A percentile compares a stretch with the other conserved stretches of the same genome.
phyloP scores from a whole-genome alignment of 805 yeast species.

The Teunomyces aglyptinius region DNA sequence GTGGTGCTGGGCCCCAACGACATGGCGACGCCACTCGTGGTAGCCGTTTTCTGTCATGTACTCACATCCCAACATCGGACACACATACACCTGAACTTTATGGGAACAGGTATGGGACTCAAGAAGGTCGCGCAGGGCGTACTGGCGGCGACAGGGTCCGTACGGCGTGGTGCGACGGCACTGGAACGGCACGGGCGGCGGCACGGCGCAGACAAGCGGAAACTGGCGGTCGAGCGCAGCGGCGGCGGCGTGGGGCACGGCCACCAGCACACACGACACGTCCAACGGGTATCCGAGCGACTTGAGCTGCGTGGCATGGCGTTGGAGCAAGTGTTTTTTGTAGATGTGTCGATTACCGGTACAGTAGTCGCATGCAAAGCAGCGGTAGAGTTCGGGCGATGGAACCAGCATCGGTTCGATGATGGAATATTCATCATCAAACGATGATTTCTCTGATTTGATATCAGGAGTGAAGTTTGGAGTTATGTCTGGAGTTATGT shows the following conservation, averaged over 20 bases:
- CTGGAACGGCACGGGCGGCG: neutral
- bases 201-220: neutral
- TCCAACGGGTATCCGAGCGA: constrained; percentile 27
- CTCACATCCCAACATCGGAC: constrained; percentile 42
- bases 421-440: constrained; percentile 26
- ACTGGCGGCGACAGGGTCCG: neutral
- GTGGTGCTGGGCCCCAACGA: constrained; percentile 19
- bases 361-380: constrained; percentile 28
- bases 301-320: constrained; percentile 17
- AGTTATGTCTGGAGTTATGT: no score
- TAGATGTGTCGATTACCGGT: constrained; percentile 27
- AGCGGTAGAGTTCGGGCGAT: constrained; percentile 13
- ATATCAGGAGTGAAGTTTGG: no score
- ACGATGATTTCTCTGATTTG: no score
- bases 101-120: constrained; percentile 21
- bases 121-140: neutral
- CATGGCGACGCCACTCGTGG: constrained; percentile 28
- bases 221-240: neutral
- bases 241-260: neutral
- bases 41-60: constrained; percentile 34
- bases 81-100: constrained; percentile 30
- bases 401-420: constrained; percentile 6
- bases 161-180: no score
- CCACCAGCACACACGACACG: neutral
- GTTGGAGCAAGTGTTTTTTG: constrained; percentile 23